phyloP scores from a whole-genome alignment of 1,284 basidiomycete species.

The Schizopora paradoxa region DNA sequence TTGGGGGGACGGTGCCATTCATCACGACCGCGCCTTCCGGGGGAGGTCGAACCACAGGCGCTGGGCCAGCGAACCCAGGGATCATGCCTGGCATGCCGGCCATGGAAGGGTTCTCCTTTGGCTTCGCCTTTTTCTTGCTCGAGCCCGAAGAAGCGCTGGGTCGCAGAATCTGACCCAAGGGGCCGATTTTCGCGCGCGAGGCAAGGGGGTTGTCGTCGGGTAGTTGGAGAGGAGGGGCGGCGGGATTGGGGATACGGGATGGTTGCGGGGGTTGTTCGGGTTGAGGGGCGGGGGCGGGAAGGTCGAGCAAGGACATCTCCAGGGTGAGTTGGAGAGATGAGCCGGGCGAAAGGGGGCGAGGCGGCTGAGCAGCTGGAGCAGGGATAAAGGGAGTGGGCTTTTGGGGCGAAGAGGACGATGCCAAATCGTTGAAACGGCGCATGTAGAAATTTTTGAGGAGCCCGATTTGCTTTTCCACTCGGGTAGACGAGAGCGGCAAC shows the following conservation, averaged over 20 bases:
- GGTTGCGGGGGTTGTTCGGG: slow-evolving; percentile 1
- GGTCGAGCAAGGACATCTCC: slow-evolving; percentile 3
- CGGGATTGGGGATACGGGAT: slow-evolving; percentile 20
- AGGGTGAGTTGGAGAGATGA: no score
- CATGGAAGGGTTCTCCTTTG: no score
- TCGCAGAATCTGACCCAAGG: slow-evolving; percentile 64
- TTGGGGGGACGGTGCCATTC: no score
- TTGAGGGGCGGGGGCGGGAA: not conserved
- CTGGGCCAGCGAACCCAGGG: no score
- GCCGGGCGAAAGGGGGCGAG: slow-evolving; percentile 6
- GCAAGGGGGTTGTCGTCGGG: slow-evolving; percentile 58
- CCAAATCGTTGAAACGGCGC: slow-evolving; percentile 44
- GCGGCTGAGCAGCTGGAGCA: slow-evolving; percentile 18
- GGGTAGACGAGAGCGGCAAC: slow-evolving; percentile 58
- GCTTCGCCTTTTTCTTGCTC: slow-evolving; percentile 36
- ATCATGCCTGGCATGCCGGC: no score
- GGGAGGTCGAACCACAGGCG: no score
- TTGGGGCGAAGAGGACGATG: slow-evolving; percentile 23
- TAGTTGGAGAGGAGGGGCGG: slow-evolving; percentile 33
- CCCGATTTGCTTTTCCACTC: slow-evolving; percentile 77
- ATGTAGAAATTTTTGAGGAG: slow-evolving; percentile 78
- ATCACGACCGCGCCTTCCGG: no score
- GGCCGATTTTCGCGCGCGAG: slow-evolving; percentile 64
- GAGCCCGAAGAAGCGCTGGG: slow-evolving; percentile 26
- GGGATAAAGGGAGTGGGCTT: slow-evolving; percentile 21